These are phyloP conservation scores for Clonostachys rosea DNA, from an alignment of 2,329 filamentous ascomycete genomes.

Conservation along the genomic window DNA sequence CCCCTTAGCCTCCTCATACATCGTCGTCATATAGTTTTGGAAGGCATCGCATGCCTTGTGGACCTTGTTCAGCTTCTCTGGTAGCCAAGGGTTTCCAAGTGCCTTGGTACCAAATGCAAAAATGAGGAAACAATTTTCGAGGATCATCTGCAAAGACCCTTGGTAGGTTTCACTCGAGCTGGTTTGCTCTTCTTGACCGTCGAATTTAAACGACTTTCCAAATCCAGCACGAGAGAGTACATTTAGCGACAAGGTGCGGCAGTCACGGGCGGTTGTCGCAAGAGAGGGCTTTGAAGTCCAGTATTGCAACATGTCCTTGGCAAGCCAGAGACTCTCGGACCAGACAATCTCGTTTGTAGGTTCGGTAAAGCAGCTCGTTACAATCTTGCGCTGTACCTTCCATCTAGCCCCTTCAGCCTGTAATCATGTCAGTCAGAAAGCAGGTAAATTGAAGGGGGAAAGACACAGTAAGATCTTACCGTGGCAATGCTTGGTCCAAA, in stretches of 20 bases:
- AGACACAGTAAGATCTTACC: background rate
- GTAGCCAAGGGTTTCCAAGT: background rate
- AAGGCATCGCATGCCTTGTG: conserved; percentile 15
- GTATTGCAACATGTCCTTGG: background rate
- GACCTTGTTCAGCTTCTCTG: conserved; percentile 1
- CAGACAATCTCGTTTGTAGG: background rate
- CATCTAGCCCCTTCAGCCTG: background rate
- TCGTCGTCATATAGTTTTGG: conserved; percentile 15
- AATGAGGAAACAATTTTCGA: conserved; percentile 19
- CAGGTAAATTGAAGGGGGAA: background rate
- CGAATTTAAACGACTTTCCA: conserved; percentile 8
- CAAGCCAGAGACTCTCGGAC: background rate
- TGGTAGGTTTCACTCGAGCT: background rate
- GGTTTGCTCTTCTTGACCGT: conserved; percentile 8
- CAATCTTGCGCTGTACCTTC: background rate
- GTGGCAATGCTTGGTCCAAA: conserved; percentile 1
- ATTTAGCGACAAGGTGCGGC: conserved; percentile 12
- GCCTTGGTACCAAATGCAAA: conserved; percentile 4
- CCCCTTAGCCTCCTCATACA: conserved; percentile 17
- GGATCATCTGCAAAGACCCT: conserved; percentile 5
- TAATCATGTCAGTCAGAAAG: background rate
- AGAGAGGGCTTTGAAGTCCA: background rate
- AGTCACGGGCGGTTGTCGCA: conserved; percentile 8
- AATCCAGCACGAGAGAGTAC: conserved; percentile 1
- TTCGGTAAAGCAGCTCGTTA: background rate